Evolutionary conservation across 441 rosid genomes (phyloP).

Genomic region (Syzygium syzygioides): DNA sequence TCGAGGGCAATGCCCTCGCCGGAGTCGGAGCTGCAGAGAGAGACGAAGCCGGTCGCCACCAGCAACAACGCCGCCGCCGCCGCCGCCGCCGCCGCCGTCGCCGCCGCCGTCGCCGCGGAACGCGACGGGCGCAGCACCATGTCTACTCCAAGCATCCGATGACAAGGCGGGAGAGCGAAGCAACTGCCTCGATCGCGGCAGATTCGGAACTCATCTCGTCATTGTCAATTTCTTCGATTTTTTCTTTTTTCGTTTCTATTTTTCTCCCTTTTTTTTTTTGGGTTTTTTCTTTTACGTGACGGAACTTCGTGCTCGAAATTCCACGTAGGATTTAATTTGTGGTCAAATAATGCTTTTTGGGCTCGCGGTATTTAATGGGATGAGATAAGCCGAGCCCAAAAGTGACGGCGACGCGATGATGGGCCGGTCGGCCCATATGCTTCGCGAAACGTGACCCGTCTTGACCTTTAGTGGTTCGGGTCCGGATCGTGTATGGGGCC

Average conservation of each 20-base stretch:
- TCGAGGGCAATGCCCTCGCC: slow-evolving; percentile 1
- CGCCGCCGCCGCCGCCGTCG: neutral
- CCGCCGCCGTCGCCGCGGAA: neutral
- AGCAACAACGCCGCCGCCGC: neutral
- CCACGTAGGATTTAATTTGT: neutral
- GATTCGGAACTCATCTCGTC: neutral
- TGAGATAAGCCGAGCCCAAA: neutral
- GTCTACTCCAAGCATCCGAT: neutral
- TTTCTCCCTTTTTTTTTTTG: neutral
- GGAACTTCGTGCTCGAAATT: neutral
- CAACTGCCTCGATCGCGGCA: neutral
- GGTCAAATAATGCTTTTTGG: neutral
- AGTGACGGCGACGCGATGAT: neutral
- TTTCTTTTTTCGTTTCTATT: neutral
- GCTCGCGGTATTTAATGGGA: neutral
- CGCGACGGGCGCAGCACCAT: neutral
- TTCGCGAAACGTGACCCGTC: neutral
- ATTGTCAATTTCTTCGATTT: neutral
- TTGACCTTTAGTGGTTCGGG: neutral
- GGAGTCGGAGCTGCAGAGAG: slow-evolving; percentile 1
- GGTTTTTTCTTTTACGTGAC: neutral
- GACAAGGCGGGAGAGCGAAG: neutral
- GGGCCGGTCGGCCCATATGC: neutral
- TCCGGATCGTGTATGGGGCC: neutral
- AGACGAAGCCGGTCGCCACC: neutral